A percentile compares a stretch with the other conserved stretches of the same genome.
phyloP scores from a whole-genome alignment of 768 basidiomycete genomes.

The Termitomyces sp. region DNA sequence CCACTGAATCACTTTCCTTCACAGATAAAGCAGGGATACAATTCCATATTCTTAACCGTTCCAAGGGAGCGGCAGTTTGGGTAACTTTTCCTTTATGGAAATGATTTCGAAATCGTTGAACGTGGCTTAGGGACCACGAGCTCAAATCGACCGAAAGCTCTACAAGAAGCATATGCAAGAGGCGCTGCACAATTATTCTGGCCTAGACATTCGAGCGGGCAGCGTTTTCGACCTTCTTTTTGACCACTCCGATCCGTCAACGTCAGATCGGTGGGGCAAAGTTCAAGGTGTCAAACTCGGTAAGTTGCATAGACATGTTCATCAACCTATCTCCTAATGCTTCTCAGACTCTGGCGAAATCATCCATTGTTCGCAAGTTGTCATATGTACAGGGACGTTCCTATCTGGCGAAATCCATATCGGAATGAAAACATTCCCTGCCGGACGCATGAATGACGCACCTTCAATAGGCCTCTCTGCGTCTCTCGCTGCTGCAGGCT shows the following conservation, averaged over 20 bases:
- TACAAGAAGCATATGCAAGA: constrained; percentile 84
- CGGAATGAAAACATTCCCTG: constrained; percentile 71
- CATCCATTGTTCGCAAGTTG: constrained; percentile 74
- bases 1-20: neutral
- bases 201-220: constrained; percentile 64
- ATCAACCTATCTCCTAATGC: neutral
- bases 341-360: constrained; percentile 64
- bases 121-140: constrained; percentile 69
- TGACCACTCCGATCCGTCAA: constrained; percentile 35
- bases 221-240: constrained; percentile 79
- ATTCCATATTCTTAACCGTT: constrained; percentile 80
- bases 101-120: neutral
- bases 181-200: constrained; percentile 56
- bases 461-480: constrained; percentile 72
- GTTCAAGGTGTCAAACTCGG: constrained; percentile 68
- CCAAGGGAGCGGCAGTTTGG: constrained; percentile 89
- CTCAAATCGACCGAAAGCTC: constrained; percentile 81
- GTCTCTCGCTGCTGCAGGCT: constrained; percentile 70
- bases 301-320: constrained; percentile 18
- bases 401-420: constrained; percentile 90
- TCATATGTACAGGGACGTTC: constrained; percentile 90
- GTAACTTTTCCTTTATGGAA: constrained; percentile 33
- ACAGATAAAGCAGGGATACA: constrained; percentile 85
- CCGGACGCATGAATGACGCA: constrained; percentile 69
- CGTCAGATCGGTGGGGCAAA: constrained; percentile 40